Percentiles rank a stretch among this genome's conserved stretches.
Evolutionary conservation across 2,329 filamentous ascomycete species (phyloP).

Genomic region (Fonsecaea pedrosoi): DNA sequence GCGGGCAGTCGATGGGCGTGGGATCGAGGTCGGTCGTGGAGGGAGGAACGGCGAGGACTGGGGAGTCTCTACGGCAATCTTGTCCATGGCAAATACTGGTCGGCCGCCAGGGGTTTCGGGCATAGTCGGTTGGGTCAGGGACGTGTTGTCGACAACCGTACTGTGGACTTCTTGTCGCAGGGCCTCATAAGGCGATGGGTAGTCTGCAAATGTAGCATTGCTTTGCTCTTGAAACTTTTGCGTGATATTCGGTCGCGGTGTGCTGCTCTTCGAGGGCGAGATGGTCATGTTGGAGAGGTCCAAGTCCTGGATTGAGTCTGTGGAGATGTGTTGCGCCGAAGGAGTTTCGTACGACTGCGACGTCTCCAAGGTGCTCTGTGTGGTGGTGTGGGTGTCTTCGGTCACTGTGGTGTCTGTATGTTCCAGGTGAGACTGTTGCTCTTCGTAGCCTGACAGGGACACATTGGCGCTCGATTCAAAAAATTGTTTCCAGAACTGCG

Average conservation of each 20-base stretch:
- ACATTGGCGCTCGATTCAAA: conserved; percentile 99
- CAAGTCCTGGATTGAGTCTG: conserved; percentile 51
- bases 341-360: conserved; percentile 52
- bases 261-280: conserved; percentile 58
- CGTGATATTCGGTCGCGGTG: conserved; percentile 49
- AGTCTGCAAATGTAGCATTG: conserved; percentile 62
- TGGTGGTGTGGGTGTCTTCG: conserved; percentile 63
- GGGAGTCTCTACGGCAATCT: conserved; percentile 68
- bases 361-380: conserved; percentile 53
- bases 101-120: conserved; percentile 38
- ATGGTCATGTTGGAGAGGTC: conserved; percentile 53
- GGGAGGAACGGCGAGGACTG: conserved; percentile 64
- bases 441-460: conserved; percentile 92
- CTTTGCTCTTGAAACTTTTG: conserved; percentile 39
- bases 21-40: conserved; percentile 51
- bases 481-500: conserved; percentile 98
- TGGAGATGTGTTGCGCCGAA: conserved; percentile 45
- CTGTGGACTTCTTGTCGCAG: conserved; percentile 68
- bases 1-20: conserved; percentile 49
- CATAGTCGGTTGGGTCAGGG: conserved; percentile 44
- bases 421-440: conserved; percentile 62
- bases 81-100: conserved; percentile 31
- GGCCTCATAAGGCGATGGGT: conserved; percentile 78
- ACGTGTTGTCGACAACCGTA: conserved; percentile 51
- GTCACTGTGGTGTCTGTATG: conserved; percentile 64